A percentile compares a stretch with the other conserved stretches of the same genome.
phyloP scores from a whole-genome alignment of 805 yeast species.

The Starmerella khaoyaiensis region DNA sequence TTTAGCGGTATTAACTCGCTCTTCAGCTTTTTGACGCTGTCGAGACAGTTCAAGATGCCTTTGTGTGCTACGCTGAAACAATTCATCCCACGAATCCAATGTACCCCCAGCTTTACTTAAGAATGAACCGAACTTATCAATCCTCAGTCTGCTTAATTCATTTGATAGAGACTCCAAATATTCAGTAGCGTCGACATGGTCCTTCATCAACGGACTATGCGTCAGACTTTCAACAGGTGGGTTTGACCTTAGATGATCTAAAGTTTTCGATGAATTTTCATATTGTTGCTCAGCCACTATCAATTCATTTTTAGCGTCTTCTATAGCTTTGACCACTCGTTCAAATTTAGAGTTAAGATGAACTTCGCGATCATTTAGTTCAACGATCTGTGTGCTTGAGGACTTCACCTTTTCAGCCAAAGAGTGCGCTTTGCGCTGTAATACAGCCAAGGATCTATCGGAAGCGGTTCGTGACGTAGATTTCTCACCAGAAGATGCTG shows the following conservation, averaged over 20 bases:
- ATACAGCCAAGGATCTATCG: constrained; percentile 14
- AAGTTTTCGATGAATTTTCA: constrained; percentile 6
- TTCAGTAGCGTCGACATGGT: background rate
- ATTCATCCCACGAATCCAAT: constrained; percentile 16
- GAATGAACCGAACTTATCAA: constrained; percentile 10
- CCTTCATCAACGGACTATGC: background rate
- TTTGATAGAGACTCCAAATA: background rate
- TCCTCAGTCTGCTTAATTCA: background rate
- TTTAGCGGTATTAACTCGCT: constrained; percentile 49
- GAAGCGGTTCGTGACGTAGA: constrained; percentile 3
- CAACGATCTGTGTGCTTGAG: constrained; percentile 25
- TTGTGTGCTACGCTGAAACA: constrained; percentile 24
- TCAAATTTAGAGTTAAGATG: constrained; percentile 7
- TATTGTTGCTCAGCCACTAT: constrained; percentile 7
- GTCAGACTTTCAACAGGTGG: background rate
- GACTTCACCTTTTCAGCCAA: constrained; percentile 23
- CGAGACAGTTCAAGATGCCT: constrained; percentile 50
- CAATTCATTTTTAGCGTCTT: constrained; percentile 5
- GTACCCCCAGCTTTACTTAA: constrained; percentile 11
- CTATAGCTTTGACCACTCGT: background rate
- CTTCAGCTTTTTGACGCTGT: constrained; percentile 47
- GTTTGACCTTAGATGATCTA: constrained; percentile 3
- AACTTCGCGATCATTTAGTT: constrained; percentile 30
- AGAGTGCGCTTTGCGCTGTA: constrained; percentile 13
- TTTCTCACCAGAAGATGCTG: constrained; percentile 43